Evolutionary conservation across 495 filamentous ascomycete species (phyloP), one percentile per base, ranked within the genome.

Genomic region (Pyrenula massariospora): DNA sequence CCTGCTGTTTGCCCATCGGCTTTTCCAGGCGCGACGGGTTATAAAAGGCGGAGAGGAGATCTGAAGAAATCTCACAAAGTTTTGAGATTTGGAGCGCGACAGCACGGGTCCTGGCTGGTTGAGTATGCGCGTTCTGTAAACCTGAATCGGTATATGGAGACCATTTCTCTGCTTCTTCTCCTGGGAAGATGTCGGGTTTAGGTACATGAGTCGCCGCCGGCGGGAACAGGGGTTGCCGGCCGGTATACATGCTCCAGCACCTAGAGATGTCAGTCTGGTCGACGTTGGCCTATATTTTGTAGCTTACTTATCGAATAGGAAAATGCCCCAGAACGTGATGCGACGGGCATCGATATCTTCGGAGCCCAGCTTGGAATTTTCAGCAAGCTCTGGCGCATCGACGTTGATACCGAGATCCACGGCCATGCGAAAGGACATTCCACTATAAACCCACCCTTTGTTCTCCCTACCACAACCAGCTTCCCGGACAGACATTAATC

Each of bases 371-470:
- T 75, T 79, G 31, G 76, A 69, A 42, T 77, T 77, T 25, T 81
- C 75, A 3, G 67, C 73, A 23, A 88, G 74, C 12, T 78, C 82
- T 1, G 80, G 78, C 1, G 85, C 79, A 68, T 96, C 86, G n/a
- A 96, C 78, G 63, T 96, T 95, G 56, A 98, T 73, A 0, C 93
- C 93, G 48, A 98, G 76, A 65, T 98, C 93, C 65, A 86, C 87
- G 0, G 91, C 92, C 93, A 98, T 96, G n/a, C 93, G 84, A 64
- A 98, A 98, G 65, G 88, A 92, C 85, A 98, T 96, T 31, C 93
- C 93, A 62, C 88, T 94, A 66, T 97, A 98, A 3, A 96, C 89
- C 93, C 93, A 98, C 11, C 93, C 93, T 66, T 91, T 94, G 31
- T 89, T 88, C 72, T 98, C 93, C 25, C 93, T 79, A 0, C 90